phyloP scores from a whole-genome alignment of 2,329 filamentous ascomycete genomes.

The Neonectria faginata region DNA sequence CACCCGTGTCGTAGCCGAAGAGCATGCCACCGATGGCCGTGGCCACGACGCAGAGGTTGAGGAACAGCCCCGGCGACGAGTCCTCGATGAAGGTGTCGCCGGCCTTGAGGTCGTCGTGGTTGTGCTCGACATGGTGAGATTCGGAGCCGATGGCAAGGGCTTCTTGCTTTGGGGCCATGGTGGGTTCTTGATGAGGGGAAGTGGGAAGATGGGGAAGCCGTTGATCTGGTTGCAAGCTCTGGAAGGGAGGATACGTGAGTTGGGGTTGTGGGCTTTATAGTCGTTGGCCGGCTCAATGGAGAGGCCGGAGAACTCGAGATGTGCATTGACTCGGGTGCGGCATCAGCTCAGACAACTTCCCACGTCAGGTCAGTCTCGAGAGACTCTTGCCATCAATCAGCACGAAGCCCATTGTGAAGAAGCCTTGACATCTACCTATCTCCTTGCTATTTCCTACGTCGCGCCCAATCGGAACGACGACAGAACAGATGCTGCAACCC shows the following conservation, averaged over 20 bases:
- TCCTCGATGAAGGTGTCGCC: conserved; percentile 32
- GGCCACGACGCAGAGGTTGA: conserved; percentile 33
- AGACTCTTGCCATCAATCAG: neutral
- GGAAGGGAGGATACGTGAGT: too few species aligned
- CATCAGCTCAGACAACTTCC: neutral
- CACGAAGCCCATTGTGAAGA: neutral
- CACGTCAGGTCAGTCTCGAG: conserved; percentile 8
- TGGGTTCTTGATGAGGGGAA: neutral
- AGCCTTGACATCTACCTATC: neutral
- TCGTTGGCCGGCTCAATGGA: neutral
- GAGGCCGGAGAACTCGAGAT: neutral
- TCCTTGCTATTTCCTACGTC: neutral
- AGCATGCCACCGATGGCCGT: conserved; percentile 38
- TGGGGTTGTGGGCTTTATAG: conserved; percentile 7
- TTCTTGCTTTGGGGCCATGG: conserved; percentile 30
- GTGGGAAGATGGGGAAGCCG: neutral
- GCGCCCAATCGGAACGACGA: conserved; percentile 7
- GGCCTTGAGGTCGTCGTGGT: conserved; percentile 25
- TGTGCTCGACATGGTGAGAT: conserved; percentile 28
- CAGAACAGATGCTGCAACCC: neutral
- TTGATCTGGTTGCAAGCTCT: neutral
- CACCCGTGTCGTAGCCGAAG: conserved; percentile 61
- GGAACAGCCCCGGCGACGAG: conserved; percentile 30
- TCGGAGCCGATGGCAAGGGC: conserved; percentile 18
- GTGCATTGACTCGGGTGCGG: conserved; percentile 20